Conservation (phyloP, 2,329 filamentous ascomycete species). For the Botrytis cinerea region DNA sequence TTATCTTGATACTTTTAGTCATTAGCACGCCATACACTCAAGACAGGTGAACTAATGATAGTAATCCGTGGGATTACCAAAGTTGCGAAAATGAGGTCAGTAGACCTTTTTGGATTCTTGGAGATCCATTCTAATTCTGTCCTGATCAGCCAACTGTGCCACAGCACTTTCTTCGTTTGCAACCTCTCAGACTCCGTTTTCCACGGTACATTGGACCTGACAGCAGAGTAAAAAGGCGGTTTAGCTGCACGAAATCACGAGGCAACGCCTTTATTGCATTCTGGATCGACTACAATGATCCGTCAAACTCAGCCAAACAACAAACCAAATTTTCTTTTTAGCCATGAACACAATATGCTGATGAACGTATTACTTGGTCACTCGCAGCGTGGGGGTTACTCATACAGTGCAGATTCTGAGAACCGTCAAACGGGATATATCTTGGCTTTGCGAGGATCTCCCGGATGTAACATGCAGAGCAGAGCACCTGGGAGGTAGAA, state of each 20-base stretch:
- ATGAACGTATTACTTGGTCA: neutral
- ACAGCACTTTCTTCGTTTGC: neutral
- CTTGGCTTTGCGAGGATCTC: neutral
- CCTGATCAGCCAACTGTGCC: neutral
- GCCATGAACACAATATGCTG: neutral
- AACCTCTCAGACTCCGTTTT: neutral
- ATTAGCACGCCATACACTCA: too few relatives aligned
- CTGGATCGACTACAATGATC: neutral
- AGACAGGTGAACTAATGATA: neutral
- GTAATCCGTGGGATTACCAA: neutral
- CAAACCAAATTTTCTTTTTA: neutral
- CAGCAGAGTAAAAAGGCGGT: neutral
- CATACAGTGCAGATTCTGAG: neutral
- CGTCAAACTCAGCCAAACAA: neutral
- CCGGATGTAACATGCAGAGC: slow-evolving; percentile 7
- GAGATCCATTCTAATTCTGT: neutral
- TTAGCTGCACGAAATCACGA: neutral
- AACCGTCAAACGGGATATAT: neutral
- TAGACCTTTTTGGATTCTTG: neutral
- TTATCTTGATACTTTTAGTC: neutral
- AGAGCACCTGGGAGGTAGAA: neutral
- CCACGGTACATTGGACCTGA: neutral
- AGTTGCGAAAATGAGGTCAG: neutral
- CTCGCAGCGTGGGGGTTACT: slow-evolving; percentile 2
- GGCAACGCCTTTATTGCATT: neutral